Evolutionary conservation across 2,329 filamentous ascomycete species (phyloP).

Genomic region (Fusarium sacchari): DNA sequence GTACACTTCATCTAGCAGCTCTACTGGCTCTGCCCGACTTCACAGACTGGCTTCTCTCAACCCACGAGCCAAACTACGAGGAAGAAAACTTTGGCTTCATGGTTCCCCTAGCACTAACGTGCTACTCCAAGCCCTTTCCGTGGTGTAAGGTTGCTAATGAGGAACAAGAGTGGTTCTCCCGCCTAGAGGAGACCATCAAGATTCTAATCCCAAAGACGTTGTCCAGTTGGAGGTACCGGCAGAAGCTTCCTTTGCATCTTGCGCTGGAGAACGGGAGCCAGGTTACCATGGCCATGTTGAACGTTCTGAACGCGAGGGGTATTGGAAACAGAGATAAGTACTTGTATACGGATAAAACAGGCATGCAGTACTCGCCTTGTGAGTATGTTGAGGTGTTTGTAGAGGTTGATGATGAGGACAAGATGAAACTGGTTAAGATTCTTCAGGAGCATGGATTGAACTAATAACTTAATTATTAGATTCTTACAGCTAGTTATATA

Average conservation of each 20-base stretch:
- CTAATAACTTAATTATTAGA: too few species aligned
- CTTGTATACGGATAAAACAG: constrained; percentile 13
- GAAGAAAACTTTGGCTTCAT: constrained; percentile 24
- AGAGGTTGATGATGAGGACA: constrained; percentile 11
- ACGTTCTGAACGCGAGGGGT: neutral
- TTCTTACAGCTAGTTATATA: too few species aligned
- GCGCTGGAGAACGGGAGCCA: constrained; percentile 11
- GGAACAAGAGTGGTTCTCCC: constrained; percentile 1
- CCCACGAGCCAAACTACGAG: constrained; percentile 14
- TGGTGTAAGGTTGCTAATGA: constrained; percentile 22
- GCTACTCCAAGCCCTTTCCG: constrained; percentile 3
- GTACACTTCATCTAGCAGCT: constrained; percentile 16
- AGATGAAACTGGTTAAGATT: neutral
- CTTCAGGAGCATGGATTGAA: constrained; percentile 1
- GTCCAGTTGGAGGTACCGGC: neutral
- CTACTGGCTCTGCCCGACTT: constrained; percentile 9
- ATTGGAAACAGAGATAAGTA: constrained; percentile 2
- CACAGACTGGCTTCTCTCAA: constrained; percentile 7
- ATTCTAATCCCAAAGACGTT: constrained; percentile 6
- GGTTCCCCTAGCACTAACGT: constrained; percentile 6
- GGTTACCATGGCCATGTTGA: constrained; percentile 6
- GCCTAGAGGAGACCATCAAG: constrained; percentile 9
- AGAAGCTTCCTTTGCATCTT: constrained; percentile 9
- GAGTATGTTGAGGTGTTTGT: constrained; percentile 20
- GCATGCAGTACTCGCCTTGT: constrained; percentile 1